Conservation (phyloP, 306 rosid genomes). For the Aeschynomene evenia region DNA sequence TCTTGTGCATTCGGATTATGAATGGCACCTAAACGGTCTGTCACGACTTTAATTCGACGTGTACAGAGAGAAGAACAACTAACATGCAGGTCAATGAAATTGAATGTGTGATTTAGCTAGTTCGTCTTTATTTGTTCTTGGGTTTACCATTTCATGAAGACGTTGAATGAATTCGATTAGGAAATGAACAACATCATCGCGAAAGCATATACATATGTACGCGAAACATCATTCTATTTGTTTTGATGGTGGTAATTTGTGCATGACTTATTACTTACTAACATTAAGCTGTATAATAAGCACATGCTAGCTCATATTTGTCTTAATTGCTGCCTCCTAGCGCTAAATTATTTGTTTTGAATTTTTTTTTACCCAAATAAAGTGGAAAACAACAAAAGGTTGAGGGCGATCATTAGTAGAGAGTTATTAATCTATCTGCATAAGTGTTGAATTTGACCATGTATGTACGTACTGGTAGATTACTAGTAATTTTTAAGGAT, state of each 20-base stretch:
- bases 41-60: neutral
- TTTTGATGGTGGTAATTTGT: neutral
- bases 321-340: neutral
- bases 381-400: neutral
- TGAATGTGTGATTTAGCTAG: neutral
- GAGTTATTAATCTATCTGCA: too few species aligned
- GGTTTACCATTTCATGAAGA: neutral
- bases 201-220: neutral
- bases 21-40: neutral
- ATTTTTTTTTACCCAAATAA: too few species aligned
- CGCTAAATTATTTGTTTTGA: too few species aligned
- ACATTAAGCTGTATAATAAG: neutral
- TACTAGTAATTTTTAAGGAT: too few species aligned
- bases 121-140: neutral
- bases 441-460: too few species aligned
- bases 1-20: neutral
- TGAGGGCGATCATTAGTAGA: too few species aligned
- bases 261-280: neutral
- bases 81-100: neutral
- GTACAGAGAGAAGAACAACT: neutral
- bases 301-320: neutral
- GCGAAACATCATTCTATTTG: neutral
- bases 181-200: neutral
- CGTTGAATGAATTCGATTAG: neutral
- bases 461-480: too few species aligned